Percentiles rank a stretch among this genome's conserved stretches.
Conservation (phyloP, 2,329 filamentous ascomycete genomes). For the Alternaria triticina region DNA sequence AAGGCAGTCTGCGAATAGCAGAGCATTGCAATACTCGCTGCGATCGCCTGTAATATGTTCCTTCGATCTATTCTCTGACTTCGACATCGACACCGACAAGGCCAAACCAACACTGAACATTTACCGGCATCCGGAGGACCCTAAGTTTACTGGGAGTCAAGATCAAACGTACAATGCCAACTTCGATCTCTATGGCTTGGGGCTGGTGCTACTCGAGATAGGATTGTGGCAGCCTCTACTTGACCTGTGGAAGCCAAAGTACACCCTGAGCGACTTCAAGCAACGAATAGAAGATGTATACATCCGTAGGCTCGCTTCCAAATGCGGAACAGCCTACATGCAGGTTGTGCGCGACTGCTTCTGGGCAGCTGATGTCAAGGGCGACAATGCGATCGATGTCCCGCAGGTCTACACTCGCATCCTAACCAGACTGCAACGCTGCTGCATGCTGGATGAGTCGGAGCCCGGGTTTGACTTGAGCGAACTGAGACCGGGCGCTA, state of each 20-base stretch:
- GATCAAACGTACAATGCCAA: constrained; percentile 37
- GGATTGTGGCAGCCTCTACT: constrained; percentile 75
- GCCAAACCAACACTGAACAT: constrained; percentile 59
- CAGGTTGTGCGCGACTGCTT: constrained; percentile 76
- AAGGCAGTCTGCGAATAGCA: constrained; percentile 54
- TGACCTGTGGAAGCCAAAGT: constrained; percentile 64
- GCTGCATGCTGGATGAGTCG: constrained; percentile 48
- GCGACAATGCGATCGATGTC: constrained; percentile 41
- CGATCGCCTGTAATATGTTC: constrained; percentile 73
- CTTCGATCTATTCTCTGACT: constrained; percentile 74
- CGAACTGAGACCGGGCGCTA: constrained; percentile 30
- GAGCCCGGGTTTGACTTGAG: constrained; percentile 40
- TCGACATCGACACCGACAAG: constrained; percentile 53
- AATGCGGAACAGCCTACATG: constrained; percentile 77
- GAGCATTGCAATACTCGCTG: constrained; percentile 59
- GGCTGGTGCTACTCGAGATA: constrained; percentile 75
- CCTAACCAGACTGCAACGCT: constrained; percentile 49
- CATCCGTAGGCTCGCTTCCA: constrained; percentile 68
- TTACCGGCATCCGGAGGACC: constrained; percentile 70
- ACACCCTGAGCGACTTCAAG: constrained; percentile 67
- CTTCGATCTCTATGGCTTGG: constrained; percentile 75
- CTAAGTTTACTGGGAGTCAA: constrained; percentile 43
- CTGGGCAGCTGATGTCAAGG: constrained; percentile 65
- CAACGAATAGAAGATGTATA: constrained; percentile 68
- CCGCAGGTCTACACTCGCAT: constrained; percentile 53